A percentile compares a stretch with the other conserved stretches of the same genome.
These are phyloP conservation scores for Hymenotorrendiella dingleyae DNA, from an alignment of 2,329 filamentous ascomycete genomes.

Conservation along the genomic window DNA sequence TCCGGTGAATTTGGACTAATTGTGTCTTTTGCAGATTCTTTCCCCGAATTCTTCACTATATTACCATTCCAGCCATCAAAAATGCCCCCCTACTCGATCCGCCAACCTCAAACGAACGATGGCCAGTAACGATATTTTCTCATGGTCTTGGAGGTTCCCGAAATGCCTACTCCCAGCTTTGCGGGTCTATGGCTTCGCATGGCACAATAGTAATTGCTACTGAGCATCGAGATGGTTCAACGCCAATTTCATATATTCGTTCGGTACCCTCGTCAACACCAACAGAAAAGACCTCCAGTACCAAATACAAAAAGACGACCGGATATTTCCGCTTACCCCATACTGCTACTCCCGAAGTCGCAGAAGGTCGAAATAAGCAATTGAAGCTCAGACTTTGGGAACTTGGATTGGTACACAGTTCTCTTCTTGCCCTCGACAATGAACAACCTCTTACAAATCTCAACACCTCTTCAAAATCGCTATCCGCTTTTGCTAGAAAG, in stretches of 20 bases:
- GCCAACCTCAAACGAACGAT: conserved; percentile 46
- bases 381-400: conserved; percentile 75
- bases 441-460: conserved; percentile 46
- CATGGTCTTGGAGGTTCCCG: conserved; percentile 77
- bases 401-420: conserved; percentile 63
- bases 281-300: conserved; percentile 23
- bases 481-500: conserved; percentile 53
- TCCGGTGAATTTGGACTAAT: too few relatives aligned
- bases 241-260: conserved; percentile 67
- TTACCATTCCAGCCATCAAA: conserved; percentile 65
- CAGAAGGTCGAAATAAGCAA: conserved; percentile 63
- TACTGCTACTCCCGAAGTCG: conserved; percentile 57
- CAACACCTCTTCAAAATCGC: conserved; percentile 41
- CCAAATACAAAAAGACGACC: conserved; percentile 26
- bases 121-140: conserved; percentile 81
- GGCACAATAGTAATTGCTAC: conserved; percentile 75
- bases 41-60: conserved; percentile 66
- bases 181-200: conserved; percentile 71
- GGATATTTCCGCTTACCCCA: conserved; percentile 53
- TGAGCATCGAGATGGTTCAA: conserved; percentile 78
- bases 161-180: conserved; percentile 81
- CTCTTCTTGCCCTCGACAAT: conserved; percentile 59
- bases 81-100: conserved; percentile 59
- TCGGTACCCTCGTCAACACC: conserved; percentile 42
- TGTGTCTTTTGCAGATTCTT: conserved; percentile 46